Evolutionary conservation across 768 basidiomycete species (phyloP).

Genomic region (Tylopilus plumbeoviolaceoides): DNA sequence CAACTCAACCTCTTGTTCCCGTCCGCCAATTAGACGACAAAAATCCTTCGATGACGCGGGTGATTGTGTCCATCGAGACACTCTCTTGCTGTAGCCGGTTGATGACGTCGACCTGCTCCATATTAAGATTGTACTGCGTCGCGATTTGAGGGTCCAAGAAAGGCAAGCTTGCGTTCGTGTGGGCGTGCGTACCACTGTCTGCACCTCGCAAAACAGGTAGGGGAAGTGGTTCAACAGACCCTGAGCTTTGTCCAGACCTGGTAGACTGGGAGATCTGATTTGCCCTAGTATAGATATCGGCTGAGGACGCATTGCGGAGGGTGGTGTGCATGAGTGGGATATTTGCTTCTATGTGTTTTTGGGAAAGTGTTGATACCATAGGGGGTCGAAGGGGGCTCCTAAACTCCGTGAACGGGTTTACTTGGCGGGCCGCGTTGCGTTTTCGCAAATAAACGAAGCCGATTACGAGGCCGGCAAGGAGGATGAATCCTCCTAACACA

Average conservation of each 20-base stretch:
- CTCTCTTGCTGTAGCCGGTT: slow-evolving; percentile 5
- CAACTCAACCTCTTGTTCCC: too few relatives aligned
- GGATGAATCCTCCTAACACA: slow-evolving; percentile 8
- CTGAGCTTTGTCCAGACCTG: not conserved
- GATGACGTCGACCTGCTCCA: slow-evolving; percentile 12
- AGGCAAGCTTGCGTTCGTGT: not conserved
- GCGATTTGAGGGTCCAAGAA: not conserved
- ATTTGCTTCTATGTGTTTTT: not conserved
- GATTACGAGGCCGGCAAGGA: not conserved
- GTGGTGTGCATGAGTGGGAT: slow-evolving; percentile 7
- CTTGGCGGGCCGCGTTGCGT: not conserved
- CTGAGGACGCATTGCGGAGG: slow-evolving; percentile 11
- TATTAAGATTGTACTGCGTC: slow-evolving; percentile 8
- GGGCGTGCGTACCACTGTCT: not conserved
- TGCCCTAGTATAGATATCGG: not conserved
- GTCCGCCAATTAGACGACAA: not conserved
- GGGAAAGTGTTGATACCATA: not conserved
- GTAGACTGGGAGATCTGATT: slow-evolving; percentile 1
- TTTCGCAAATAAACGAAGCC: slow-evolving; percentile 8
- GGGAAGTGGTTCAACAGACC: slow-evolving; percentile 3
- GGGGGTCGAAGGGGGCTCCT: not conserved
- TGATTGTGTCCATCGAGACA: slow-evolving; percentile 12
- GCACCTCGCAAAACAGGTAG: not conserved
- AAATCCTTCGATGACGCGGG: slow-evolving; percentile 13
- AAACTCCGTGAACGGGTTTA: slow-evolving; percentile 3